phyloP scores from a whole-genome alignment of 495 filamentous ascomycete species.

The Talaromyces ruber region DNA sequence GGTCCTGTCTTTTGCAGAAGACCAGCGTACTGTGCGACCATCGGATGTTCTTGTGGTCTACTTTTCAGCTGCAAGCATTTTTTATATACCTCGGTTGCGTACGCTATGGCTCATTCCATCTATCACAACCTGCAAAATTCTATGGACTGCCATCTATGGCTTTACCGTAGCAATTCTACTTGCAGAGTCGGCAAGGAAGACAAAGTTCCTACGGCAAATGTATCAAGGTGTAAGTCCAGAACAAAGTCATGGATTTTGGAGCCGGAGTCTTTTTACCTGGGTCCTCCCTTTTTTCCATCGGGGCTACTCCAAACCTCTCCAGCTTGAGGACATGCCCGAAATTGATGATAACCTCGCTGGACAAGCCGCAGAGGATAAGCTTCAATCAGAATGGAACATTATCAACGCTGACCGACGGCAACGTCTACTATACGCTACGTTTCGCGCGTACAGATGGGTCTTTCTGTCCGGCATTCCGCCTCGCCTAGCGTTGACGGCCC shows the following conservation, averaged over 20 bases:
- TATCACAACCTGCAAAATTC: conserved; percentile 23
- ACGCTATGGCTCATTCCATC: conserved; percentile 49
- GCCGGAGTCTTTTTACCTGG: conserved; percentile 47
- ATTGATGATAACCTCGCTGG: conserved; percentile 12
- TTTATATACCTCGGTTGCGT: conserved; percentile 45
- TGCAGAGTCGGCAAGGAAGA: conserved; percentile 49
- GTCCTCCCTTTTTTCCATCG: conserved; percentile 43
- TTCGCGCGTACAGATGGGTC: conserved; percentile 37
- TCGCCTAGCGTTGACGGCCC: conserved; percentile 44
- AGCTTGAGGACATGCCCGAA: conserved; percentile 18
- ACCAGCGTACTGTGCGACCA: conserved; percentile 44
- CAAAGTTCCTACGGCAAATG: conserved; percentile 32
- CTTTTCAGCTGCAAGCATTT: conserved; percentile 47
- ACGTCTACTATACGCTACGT: conserved; percentile 34
- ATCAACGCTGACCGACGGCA: background rate
- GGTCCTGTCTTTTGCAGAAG: conserved; percentile 47
- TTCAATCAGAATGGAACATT: background rate
- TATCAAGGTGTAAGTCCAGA: conserved; percentile 24
- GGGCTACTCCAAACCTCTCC: conserved; percentile 18
- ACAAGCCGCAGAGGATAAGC: background rate
- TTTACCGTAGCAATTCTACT: conserved; percentile 42
- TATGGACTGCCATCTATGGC: conserved; percentile 26
- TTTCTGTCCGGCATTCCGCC: conserved; percentile 42
- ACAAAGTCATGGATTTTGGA: conserved; percentile 45
- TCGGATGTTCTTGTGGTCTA: conserved; percentile 53